Conservation (phyloP, 768 basidiomycete genomes). For the Paxillus rubicundulus region DNA sequence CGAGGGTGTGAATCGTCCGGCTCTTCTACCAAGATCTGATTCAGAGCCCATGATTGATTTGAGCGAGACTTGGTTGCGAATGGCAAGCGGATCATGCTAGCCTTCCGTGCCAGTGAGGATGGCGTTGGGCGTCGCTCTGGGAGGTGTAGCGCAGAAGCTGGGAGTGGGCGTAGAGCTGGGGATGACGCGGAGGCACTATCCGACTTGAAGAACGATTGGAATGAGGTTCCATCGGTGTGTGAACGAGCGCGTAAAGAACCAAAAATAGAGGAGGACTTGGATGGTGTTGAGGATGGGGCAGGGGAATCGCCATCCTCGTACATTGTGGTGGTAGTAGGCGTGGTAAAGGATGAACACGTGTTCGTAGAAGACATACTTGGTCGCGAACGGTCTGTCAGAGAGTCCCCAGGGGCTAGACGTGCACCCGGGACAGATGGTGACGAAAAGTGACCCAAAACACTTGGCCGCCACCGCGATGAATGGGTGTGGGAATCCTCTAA, state of each 20-base stretch:
- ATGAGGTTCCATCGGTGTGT: conserved; percentile 22
- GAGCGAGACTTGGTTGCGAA: conserved; percentile 25
- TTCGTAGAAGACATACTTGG: conserved; percentile 62
- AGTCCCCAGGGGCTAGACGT: conserved; percentile 42
- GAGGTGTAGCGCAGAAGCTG: conserved; percentile 39
- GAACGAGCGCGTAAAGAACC: conserved; percentile 33
- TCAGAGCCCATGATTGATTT: conserved; percentile 8
- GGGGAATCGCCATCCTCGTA: conserved; percentile 41
- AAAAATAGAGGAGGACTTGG: conserved; percentile 33
- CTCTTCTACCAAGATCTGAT: conserved; percentile 28
- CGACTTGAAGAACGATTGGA: conserved; percentile 34
- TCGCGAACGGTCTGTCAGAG: conserved; percentile 43
- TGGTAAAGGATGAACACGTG: conserved; percentile 48
- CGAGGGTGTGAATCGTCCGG: conserved; percentile 27
- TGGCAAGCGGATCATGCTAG: conserved; percentile 32
- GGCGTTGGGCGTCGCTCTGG: conserved; percentile 34
- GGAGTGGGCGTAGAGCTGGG: conserved; percentile 39
- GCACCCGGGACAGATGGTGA: conserved; percentile 45
- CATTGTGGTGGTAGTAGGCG: conserved; percentile 32
- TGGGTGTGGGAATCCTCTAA: conserved; percentile 12
- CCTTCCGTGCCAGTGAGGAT: conserved; percentile 29
- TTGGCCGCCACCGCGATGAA: conserved; percentile 58
- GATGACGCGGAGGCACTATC: conserved; percentile 26
- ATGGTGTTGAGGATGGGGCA: conserved; percentile 37
- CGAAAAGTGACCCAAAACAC: conserved; percentile 62